Base-by-base conservation (phyloP, 1,139 yeast species). In the Candida mesenterica region DNA sequence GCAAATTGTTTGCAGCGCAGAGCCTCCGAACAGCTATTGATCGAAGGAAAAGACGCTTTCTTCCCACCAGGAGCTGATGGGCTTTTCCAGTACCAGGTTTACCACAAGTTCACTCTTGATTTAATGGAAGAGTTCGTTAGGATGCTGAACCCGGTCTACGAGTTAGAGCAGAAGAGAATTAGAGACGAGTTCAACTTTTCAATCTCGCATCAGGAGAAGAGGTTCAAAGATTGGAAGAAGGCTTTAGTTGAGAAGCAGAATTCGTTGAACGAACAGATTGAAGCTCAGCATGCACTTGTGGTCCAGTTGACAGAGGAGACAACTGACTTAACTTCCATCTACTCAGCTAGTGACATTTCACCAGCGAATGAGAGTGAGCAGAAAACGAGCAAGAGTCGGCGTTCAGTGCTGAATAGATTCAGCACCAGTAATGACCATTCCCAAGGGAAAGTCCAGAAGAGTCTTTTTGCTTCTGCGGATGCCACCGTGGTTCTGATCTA, bases 201-300 rank as follows among this genome's bases (percentile, higher is more conserved):
- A 2, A 27, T 42, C 28, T 53, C 58, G 18, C 48, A 57, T 20
- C 86, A 84, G 53, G 88, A 83, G 46, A 64, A 59, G 37, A 71
- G 77, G 44, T 83, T 85, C 50, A 75, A 75, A 49, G 77, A 74
- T 28, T 84, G 92, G 90, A 78, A 79, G 45, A 58, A 57, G 33
- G 78, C 75, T 3, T 65, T 86, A 38, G 65, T 75, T 31, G 65
- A 62, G 14, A 75, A 75, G 46, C 92, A 84, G 54, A 65, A 66
- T 19, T 58, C 57, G 35, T 71, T 78, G 48, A 82, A 82, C 47
- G 55, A 61, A 28, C 87, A 79, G 40, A 71, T 82, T 42, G 79
- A 75, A 40, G 50, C 46, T 5, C 47, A 66, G 35, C 75, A 75
- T 42, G 49, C 49, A 9, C 46, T 55, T 14, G 52, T 74, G 20